A percentile compares a stretch with the other conserved stretches of the same genome.
Evolutionary conservation across 805 yeast species (phyloP).

Genomic region (Pichia phayaonensis): DNA sequence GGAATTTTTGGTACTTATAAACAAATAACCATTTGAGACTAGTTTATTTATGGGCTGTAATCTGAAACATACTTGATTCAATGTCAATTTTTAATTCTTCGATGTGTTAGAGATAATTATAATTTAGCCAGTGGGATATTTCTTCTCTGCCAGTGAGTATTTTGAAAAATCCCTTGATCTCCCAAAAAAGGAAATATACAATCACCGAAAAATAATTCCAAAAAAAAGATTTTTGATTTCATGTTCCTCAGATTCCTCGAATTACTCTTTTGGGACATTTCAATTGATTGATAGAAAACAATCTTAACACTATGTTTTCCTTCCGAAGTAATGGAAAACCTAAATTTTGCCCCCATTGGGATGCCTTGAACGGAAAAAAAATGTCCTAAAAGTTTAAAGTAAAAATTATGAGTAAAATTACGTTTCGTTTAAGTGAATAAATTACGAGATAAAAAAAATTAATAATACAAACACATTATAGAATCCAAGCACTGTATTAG

Average conservation of each 20-base stretch:
- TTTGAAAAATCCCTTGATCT: too few species aligned
- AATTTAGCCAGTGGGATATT: background rate
- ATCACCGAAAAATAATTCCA: background rate
- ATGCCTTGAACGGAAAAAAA: background rate
- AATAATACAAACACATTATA: too few species aligned
- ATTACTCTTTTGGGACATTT: constrained; percentile 6
- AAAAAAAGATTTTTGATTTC: background rate
- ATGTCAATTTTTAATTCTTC: background rate
- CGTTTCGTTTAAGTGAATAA: too few species aligned
- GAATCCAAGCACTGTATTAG: too few species aligned
- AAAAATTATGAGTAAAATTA: too few species aligned
- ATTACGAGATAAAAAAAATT: too few species aligned
- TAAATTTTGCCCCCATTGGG: background rate
- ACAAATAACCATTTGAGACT: background rate
- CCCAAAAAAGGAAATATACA: too few species aligned
- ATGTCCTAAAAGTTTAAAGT: too few species aligned
- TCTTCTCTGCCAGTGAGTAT: too few species aligned
- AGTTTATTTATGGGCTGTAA: background rate
- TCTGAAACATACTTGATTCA: background rate
- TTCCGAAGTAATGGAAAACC: background rate
- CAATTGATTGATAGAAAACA: constrained; percentile 3
- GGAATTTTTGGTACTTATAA: background rate
- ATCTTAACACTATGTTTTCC: too few species aligned
- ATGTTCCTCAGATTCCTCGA: background rate
- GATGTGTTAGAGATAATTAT: background rate